Conservation (phyloP, 1,139 yeast genomes). For the Yamadazyma sp. region DNA sequence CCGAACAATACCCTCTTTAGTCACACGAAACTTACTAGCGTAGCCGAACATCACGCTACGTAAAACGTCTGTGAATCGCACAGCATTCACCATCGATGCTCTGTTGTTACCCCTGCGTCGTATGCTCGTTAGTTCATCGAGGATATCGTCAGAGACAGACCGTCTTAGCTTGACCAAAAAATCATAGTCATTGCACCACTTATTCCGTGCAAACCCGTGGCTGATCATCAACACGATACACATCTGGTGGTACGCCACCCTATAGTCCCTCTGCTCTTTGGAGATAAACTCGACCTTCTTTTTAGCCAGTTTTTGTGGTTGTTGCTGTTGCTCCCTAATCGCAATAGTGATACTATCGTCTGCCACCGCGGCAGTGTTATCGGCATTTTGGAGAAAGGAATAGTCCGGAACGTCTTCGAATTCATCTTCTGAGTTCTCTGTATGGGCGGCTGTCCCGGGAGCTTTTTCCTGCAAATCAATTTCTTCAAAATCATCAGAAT, state of each 20-base stretch:
- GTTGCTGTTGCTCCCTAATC: conserved; percentile 11
- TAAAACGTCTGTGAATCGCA: conserved; percentile 74
- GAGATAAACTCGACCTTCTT: conserved; percentile 32
- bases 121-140: conserved; percentile 46
- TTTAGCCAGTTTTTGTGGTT: conserved; percentile 4
- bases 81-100: conserved; percentile 50
- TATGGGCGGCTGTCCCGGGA: background rate
- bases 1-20: conserved; percentile 44
- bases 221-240: conserved; percentile 57
- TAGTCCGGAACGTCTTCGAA: conserved; percentile 14
- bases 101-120: conserved; percentile 28
- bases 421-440: background rate
- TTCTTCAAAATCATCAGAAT: conserved; percentile 36
- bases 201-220: conserved; percentile 67
- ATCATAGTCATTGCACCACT: conserved; percentile 65
- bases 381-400: conserved; percentile 10
- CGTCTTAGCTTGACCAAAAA: conserved; percentile 40
- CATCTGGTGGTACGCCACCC: conserved; percentile 60
- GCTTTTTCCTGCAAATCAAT: conserved; percentile 18
- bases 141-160: conserved; percentile 45
- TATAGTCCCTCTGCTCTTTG: conserved; percentile 51
- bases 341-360: conserved; percentile 20
- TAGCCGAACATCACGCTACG: conserved; percentile 64
- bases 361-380: background rate
- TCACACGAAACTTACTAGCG: conserved; percentile 56